phyloP scores from a whole-genome alignment of 495 filamentous ascomycete species.

The Penicillium samsonianum region DNA sequence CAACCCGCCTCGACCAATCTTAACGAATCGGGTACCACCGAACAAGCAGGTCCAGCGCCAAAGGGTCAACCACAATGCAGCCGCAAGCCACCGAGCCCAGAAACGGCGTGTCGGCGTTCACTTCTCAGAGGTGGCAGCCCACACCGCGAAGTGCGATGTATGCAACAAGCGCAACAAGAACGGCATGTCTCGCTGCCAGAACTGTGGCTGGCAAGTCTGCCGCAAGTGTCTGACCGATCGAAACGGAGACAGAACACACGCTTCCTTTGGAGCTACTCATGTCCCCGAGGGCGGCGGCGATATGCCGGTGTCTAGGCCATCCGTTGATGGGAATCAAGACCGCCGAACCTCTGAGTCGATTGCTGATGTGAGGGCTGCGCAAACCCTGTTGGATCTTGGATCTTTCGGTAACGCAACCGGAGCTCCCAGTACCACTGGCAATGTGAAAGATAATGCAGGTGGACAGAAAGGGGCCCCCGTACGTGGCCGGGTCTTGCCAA shows the following conservation, averaged over 20 bases:
- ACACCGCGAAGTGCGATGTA: slow-evolving; percentile 54
- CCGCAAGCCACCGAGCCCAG: background rate
- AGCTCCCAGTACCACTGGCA: no score
- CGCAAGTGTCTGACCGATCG: slow-evolving; percentile 33
- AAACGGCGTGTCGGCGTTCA: slow-evolving; percentile 7
- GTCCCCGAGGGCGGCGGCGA: slow-evolving; percentile 5
- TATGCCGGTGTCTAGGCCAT: background rate
- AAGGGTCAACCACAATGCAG: background rate
- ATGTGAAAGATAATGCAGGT: no score
- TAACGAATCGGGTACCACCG: background rate
- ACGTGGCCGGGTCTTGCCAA: background rate
- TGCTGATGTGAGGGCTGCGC: background rate
- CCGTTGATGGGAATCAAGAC: background rate
- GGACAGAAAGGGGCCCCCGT: background rate
- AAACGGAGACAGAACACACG: slow-evolving; percentile 30
- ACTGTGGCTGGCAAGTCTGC: slow-evolving; percentile 50
- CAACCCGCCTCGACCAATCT: background rate
- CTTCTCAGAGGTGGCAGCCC: slow-evolving; percentile 39
- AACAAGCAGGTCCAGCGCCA: background rate
- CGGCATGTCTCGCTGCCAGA: slow-evolving; percentile 47
- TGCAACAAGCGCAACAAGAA: slow-evolving; percentile 47
- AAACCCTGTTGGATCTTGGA: background rate
- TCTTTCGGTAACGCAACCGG: background rate
- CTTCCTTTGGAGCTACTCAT: slow-evolving; percentile 15
- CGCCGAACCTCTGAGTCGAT: background rate